Conservation (phyloP, 768 basidiomycete species). For the Kwoniella bestiolae region DNA sequence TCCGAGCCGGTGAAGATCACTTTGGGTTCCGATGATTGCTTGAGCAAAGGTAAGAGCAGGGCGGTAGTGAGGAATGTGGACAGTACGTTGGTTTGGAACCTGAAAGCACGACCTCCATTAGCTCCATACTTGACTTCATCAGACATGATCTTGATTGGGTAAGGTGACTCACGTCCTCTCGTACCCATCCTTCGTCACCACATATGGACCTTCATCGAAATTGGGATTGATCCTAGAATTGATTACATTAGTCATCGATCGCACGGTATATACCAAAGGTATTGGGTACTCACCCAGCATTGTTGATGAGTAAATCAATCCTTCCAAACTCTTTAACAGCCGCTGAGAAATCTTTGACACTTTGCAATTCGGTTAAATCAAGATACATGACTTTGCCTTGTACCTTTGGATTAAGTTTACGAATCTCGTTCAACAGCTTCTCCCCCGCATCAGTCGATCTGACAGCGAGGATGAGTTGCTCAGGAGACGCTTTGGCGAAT, state of each 20-base stretch:
- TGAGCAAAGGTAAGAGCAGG: slow-evolving; percentile 17
- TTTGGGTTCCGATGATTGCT: slow-evolving; percentile 9
- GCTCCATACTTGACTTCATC: slow-evolving; percentile 4
- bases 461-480: slow-evolving; percentile 27
- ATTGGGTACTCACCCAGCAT: slow-evolving; percentile 26
- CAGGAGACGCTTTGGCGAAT: slow-evolving; percentile 15
- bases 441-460: slow-evolving; percentile 12
- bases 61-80: slow-evolving; percentile 22
- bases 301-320: slow-evolving; percentile 32
- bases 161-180: slow-evolving; percentile 25
- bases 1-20: slow-evolving; percentile 31
- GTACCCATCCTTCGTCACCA: slow-evolving; percentile 24
- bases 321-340: slow-evolving; percentile 5
- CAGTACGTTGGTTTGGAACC: slow-evolving; percentile 30
- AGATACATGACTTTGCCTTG: slow-evolving; percentile 19
- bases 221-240: slow-evolving; percentile 24
- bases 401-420: slow-evolving; percentile 7
- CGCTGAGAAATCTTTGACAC: slow-evolving; percentile 19
- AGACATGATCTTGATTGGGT: too few species aligned
- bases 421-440: slow-evolving; percentile 6
- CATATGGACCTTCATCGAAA: slow-evolving; percentile 8
- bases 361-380: slow-evolving; percentile 18
- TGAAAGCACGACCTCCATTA: not conserved
- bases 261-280: not conserved
- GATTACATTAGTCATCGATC: not conserved